These are phyloP conservation scores for Sporothrix pseudoabietina DNA, from an alignment of 2,329 filamentous ascomycete genomes.

Conservation along the genomic window DNA sequence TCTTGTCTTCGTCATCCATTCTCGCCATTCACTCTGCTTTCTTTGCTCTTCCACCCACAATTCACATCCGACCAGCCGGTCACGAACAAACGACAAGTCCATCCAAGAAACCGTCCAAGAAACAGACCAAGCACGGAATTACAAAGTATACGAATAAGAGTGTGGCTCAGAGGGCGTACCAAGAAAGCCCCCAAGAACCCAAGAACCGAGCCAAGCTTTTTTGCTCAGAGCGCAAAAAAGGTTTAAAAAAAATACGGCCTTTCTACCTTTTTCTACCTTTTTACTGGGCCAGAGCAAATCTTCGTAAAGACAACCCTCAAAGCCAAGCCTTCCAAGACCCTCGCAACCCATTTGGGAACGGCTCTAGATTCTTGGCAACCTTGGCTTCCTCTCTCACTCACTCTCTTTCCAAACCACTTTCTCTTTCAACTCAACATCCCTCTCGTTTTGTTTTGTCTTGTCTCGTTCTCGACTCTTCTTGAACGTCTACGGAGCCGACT, in stretches of 20 bases:
- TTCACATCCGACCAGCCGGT: background rate
- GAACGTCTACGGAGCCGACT: background rate
- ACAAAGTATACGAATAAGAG: conserved; percentile 6
- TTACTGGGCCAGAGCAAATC: conserved; percentile 9
- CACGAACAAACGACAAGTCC: background rate
- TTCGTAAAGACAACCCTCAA: conserved; percentile 23
- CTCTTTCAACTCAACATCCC: background rate
- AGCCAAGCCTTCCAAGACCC: conserved; percentile 27
- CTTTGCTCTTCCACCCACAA: background rate
- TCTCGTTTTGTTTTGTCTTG: conserved; percentile 15
- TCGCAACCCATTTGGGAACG: conserved; percentile 24
- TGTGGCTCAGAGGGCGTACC: conserved; percentile 20
- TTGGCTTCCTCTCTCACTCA: background rate
- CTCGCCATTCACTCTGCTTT: background rate
- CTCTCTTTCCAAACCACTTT: conserved; percentile 3
- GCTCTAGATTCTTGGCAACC: conserved; percentile 31
- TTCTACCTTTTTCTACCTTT: conserved; percentile 1
- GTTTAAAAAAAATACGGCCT: background rate
- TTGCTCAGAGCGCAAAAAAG: background rate
- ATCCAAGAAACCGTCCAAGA: background rate
- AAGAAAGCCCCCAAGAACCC: background rate
- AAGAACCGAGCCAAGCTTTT: conserved; percentile 24
- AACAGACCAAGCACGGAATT: background rate
- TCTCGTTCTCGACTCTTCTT: conserved; percentile 4
- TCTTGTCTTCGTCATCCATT: background rate